Conservation (phyloP, 805 yeast genomes). For the Nakazawaea siamensis region DNA sequence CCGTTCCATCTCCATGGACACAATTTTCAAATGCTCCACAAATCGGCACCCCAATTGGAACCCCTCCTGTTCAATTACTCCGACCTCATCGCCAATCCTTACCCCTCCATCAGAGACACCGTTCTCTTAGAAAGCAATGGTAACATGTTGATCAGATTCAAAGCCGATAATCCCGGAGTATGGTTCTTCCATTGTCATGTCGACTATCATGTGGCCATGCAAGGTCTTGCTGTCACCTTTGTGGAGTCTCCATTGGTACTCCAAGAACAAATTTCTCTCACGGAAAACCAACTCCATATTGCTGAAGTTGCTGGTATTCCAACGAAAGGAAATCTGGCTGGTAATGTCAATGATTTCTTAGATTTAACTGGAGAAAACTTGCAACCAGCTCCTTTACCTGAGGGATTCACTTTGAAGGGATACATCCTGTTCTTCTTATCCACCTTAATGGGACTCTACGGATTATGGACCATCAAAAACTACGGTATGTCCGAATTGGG, state of each 20-base stretch:
- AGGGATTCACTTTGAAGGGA: slow-evolving; percentile 65
- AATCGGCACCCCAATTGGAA: slow-evolving; percentile 44
- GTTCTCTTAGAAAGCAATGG: slow-evolving; percentile 61
- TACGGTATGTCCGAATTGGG: slow-evolving; percentile 62
- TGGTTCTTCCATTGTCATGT: slow-evolving; percentile 94
- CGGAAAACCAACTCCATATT: slow-evolving; percentile 37
- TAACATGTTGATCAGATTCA: slow-evolving; percentile 60
- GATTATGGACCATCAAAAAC: slow-evolving; percentile 47
- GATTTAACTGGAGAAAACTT: slow-evolving; percentile 51
- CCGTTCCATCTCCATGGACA: slow-evolving; percentile 80
- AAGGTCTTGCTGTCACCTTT: slow-evolving; percentile 67
- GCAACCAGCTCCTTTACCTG: slow-evolving; percentile 58
- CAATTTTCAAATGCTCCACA: slow-evolving; percentile 51
- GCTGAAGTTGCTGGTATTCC: slow-evolving; percentile 42
- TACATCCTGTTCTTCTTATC: slow-evolving; percentile 54
- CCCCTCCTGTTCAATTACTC: slow-evolving; percentile 45
- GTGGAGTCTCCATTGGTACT: slow-evolving; percentile 61
- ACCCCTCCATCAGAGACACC: slow-evolving; percentile 66
- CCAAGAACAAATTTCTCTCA: slow-evolving; percentile 32
- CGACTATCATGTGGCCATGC: slow-evolving; percentile 71
- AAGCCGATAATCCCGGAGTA: slow-evolving; percentile 84
- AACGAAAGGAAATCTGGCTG: slow-evolving; percentile 68
- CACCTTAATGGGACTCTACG: slow-evolving; percentile 47
- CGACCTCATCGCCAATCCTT: slow-evolving; percentile 37
- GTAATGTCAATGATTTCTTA: slow-evolving; percentile 39